These are phyloP conservation scores for Austroboletus niveus DNA, from an alignment of 1,284 basidiomycete species.

Conservation along the genomic window DNA sequence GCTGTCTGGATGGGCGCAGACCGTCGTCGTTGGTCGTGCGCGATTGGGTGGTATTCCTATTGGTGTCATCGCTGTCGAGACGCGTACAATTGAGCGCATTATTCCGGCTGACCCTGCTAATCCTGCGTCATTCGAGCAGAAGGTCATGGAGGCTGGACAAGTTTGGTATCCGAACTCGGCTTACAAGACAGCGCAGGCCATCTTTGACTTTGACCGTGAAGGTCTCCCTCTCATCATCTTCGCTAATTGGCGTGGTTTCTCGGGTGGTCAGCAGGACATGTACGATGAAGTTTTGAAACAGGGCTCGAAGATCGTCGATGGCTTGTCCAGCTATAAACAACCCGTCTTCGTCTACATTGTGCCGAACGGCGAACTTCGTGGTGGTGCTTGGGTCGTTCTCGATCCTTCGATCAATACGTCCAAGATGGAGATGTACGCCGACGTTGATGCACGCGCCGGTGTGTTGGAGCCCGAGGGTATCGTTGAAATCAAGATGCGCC, in stretches of 20 bases:
- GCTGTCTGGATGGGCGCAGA: slow-evolving; percentile 95
- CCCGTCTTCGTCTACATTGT: slow-evolving; percentile 99
- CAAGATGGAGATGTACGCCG: slow-evolving; percentile 99
- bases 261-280: slow-evolving; percentile 99
- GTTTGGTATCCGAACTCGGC: slow-evolving; percentile 99
- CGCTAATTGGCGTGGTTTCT: slow-evolving; percentile 99
- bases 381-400: slow-evolving; percentile 99
- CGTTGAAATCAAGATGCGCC: slow-evolving; percentile 91
- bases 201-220: slow-evolving; percentile 98
- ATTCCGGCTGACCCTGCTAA: slow-evolving; percentile 99
- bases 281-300: slow-evolving; percentile 94
- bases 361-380: slow-evolving; percentile 97
- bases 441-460: slow-evolving; percentile 93
- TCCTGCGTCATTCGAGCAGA: slow-evolving; percentile 94
- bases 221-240: slow-evolving; percentile 97
- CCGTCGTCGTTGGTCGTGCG: slow-evolving; percentile 95
- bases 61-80: slow-evolving; percentile 98
- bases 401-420: slow-evolving; percentile 96
- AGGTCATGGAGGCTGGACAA: slow-evolving; percentile 98
- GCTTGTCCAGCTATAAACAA: slow-evolving; percentile 94
- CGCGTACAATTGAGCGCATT: slow-evolving; percentile 94
- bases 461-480: slow-evolving; percentile 98
- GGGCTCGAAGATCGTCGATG: slow-evolving; percentile 97
- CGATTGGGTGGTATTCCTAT: slow-evolving; percentile 96
- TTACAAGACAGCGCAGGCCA: slow-evolving; percentile 99